Base-by-base conservation (phyloP, 306 rosid genomes). In the Acacia crassicarpa region DNA sequence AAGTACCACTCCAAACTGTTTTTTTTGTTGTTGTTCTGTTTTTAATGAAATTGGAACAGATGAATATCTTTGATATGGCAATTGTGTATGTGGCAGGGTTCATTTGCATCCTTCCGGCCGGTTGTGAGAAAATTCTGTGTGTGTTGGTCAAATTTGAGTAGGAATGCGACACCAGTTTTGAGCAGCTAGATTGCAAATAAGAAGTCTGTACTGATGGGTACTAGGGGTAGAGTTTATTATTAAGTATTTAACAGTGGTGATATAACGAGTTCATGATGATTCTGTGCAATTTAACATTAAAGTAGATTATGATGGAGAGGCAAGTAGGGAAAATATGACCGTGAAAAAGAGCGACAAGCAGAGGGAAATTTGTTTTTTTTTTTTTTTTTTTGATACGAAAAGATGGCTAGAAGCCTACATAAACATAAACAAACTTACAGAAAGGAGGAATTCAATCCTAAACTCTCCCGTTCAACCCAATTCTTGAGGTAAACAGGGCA, bases 341-440 rank as follows among this genome's bases (percentile, higher is more conserved):
- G 48, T 78, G 62, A 38, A 45, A 8, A 35, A 3, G 25, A 20
- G 9, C 40, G 12, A 13, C 49, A 23, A 59, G 4, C 67, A 79
- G 51, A 41, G 30, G 51, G 32, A 32, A 85, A 25, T 70, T 51
- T 78, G 65, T n/a, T n/a, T n/a, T n/a, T n/a, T n/a, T n/a, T n/a
- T n/a, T n/a, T n/a, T n/a, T n/a, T n/a, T n/a, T n/a, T n/a, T n/a
- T n/a, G n/a, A n/a, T n/a, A n/a, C n/a, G n/a, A n/a, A n/a, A n/a
- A n/a, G n/a, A n/a, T n/a, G n/a, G n/a, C n/a, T n/a, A n/a, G n/a
- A n/a, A n/a, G n/a, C n/a, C n/a, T n/a, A n/a, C n/a, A n/a, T n/a
- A n/a, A n/a, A n/a, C n/a, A n/a, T n/a, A n/a, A n/a, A n/a, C n/a
- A n/a, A n/a, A n/a, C n/a, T n/a, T n/a, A n/a, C n/a, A n/a, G n/a